Evolutionary conservation across 1,284 basidiomycete species (phyloP), one percentile per base, ranked within the genome.

Genomic region (Tremellales sp.): DNA sequence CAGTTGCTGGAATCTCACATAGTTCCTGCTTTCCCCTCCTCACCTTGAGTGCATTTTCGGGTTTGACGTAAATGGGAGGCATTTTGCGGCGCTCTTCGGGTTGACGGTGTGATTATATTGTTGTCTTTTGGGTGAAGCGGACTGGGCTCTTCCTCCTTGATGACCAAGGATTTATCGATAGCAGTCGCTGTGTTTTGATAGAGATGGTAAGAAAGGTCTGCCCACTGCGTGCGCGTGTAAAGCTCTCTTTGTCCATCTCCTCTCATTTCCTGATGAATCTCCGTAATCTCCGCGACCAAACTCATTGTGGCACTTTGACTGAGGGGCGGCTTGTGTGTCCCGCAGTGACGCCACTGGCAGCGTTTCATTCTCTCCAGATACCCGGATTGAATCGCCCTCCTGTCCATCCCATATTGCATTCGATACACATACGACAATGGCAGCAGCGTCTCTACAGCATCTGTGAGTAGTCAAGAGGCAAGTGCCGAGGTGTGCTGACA

Each of bases 1-100:
- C n/a, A n/a, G n/a, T n/a, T n/a, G n/a, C n/a, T n/a, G n/a, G n/a
- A n/a, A n/a, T n/a, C n/a, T 52, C 43, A 52, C 16, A 39, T 35
- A 9, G 22, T 26, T 14, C 31, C 12, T 21, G 24, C 28, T 44
- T 37, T 21, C n/a, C 7, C 22, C 22, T 14, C 58, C 68, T 12
- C 37, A 72, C 70, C 66, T 70, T 71, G 62, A 73, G 71, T 54
- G 70, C 70, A 57, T 71, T 73, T 62, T 73, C 71, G 28, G 71
- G 71, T 58, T 73, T 73, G 55, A 71, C 65, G 57, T 68, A 73
- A 50, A 69, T 61, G 43, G 70, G 67, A 24, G 67, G 66, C 70
- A 73, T 73, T 16, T 22, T 35, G 32, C 32, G 22, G 38, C 19
- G 43, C 10, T 25, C 45, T 33, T 29, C 26, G n/a, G 19, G 41